Evolutionary conservation across 179 eudicot species (phyloP).

Genomic region (Beta lomatogona): DNA sequence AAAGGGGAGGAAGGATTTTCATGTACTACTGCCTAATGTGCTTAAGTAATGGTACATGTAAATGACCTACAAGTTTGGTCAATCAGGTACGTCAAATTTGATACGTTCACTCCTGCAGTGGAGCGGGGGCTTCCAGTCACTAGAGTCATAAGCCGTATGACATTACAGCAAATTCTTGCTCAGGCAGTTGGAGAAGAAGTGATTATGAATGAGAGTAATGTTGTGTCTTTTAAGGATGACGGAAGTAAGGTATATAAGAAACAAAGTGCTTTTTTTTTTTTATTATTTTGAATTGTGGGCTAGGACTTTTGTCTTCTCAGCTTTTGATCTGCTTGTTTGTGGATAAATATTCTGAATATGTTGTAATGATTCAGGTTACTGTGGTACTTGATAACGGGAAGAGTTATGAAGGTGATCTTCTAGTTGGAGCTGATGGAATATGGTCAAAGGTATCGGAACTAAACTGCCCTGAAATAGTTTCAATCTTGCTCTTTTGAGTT

Average conservation of each 20-base stretch:
- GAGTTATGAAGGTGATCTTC: constrained; percentile 80
- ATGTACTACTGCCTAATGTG: not conserved
- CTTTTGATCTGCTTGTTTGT: not conserved
- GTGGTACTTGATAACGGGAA: constrained; percentile 81
- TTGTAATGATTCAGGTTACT: constrained; percentile 54
- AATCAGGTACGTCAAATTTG: constrained; percentile 92
- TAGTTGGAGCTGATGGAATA: constrained; percentile 98
- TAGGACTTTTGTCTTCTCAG: not conserved
- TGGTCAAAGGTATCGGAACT: constrained; percentile 69
- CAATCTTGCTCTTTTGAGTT: too few relatives aligned
- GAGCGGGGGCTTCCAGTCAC: constrained; percentile 94
- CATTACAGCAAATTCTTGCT: constrained; percentile 82
- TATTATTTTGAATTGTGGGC: too few relatives aligned
- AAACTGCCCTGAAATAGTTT: not conserved
- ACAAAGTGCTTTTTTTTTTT: too few relatives aligned
- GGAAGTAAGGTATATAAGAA: constrained; percentile 64
- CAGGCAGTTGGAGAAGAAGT: constrained; percentile 74
- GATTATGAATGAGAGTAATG: constrained; percentile 83
- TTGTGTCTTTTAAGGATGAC: constrained; percentile 74
- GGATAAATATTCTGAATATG: not conserved
- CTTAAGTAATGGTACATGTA: not conserved
- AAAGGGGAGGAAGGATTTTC: not conserved
- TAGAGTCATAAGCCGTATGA: constrained; percentile 91
- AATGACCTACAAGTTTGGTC: constrained; percentile 29
- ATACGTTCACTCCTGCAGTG: constrained; percentile 97